Conservation (phyloP, 2,329 filamentous ascomycete species). For the Venturia effusa region DNA sequence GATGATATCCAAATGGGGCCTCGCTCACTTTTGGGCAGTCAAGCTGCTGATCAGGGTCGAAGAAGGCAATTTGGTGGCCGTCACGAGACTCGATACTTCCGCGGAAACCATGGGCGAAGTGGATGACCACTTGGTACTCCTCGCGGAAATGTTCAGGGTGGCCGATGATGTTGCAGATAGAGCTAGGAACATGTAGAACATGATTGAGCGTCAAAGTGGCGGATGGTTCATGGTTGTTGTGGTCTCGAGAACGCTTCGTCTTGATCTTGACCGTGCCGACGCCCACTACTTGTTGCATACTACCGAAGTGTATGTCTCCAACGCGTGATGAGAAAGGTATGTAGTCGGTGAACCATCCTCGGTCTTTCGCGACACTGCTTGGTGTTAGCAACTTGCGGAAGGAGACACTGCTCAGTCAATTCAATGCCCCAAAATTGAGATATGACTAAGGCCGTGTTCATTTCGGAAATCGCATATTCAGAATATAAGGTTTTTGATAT, state of each 20-base stretch:
- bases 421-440: not conserved
- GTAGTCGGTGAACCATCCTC: conserved; percentile 17
- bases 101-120: not conserved
- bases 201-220: conserved; percentile 12
- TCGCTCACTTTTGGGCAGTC: not conserved
- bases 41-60: not conserved
- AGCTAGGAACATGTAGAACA: conserved; percentile 15
- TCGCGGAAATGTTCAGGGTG: not conserved
- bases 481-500: too few species aligned
- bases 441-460: not conserved
- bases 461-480: too few species aligned
- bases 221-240: not conserved
- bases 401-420: not conserved
- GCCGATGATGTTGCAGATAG: conserved; percentile 15
- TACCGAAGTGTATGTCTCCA: not conserved
- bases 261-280: conserved; percentile 15
- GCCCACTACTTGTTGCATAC: not conserved
- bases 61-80: not conserved
- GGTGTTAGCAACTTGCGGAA: not conserved
- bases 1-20: not conserved
- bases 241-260: conserved; percentile 5
- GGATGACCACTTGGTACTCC: not conserved
- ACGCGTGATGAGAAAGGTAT: conserved; percentile 15
- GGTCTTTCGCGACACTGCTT: conserved; percentile 12
- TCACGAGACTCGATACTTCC: not conserved